A percentile compares a stretch with the other conserved stretches of the same genome.
Evolutionary conservation across 176 grass and related monocot species (phyloP).

Genomic region (Ampelocalamus luodianensis): DNA sequence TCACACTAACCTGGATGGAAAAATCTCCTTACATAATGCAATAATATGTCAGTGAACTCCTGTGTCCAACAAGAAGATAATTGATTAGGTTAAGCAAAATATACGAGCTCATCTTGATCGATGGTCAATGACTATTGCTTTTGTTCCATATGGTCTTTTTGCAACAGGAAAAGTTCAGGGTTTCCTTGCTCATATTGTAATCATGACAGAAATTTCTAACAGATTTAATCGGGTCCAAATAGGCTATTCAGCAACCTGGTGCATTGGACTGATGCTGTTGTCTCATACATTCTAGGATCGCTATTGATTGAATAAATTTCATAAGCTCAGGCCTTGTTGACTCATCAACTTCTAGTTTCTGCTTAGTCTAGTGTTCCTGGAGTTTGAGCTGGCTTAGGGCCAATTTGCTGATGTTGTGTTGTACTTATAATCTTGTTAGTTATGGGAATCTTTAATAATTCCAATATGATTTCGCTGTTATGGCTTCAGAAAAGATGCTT

Average conservation of each 20-base stretch:
- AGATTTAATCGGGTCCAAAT: background rate
- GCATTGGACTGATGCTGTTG: background rate
- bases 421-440: background rate
- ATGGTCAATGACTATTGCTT: background rate
- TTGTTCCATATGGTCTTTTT: background rate
- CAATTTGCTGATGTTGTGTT: background rate
- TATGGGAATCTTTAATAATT: background rate
- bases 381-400: background rate
- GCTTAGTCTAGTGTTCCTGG: background rate
- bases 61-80: background rate
- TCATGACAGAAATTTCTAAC: background rate
- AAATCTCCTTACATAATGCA: background rate
- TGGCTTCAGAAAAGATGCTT: background rate
- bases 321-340: background rate
- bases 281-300: background rate
- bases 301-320: background rate
- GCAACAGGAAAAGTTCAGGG: background rate
- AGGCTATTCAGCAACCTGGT: slow-evolving; percentile 11
- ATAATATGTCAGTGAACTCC: background rate
- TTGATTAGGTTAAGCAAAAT: background rate
- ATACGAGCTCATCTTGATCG: background rate
- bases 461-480: background rate
- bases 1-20: slow-evolving; percentile 13
- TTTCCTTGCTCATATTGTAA: slow-evolving; percentile 21
- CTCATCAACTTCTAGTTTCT: background rate